A percentile compares a stretch with the other conserved stretches of the same genome.
These are phyloP conservation scores for Albatrellus ellisii DNA, from an alignment of 768 basidiomycete genomes.

Conservation along the genomic window DNA sequence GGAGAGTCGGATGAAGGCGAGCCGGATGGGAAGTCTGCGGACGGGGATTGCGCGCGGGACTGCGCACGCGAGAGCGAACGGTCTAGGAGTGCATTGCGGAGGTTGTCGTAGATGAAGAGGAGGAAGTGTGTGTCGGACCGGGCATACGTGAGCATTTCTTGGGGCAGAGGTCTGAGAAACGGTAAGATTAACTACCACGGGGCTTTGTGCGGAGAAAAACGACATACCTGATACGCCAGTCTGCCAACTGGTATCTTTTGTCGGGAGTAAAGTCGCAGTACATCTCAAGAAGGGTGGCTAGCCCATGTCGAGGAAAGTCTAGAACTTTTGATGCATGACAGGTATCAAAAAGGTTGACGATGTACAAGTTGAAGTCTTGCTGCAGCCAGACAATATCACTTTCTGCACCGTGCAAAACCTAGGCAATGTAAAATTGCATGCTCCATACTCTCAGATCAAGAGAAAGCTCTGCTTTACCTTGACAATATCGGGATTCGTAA, in stretches of 20 bases:
- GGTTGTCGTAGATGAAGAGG: conserved; percentile 81
- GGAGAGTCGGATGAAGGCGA: not conserved
- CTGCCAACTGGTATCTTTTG: conserved; percentile 93
- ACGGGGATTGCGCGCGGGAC: conserved; percentile 19
- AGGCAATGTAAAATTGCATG: not conserved
- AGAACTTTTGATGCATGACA: conserved; percentile 86
- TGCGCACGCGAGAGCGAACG: conserved; percentile 32
- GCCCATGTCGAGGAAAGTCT: conserved; percentile 73
- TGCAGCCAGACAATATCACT: conserved; percentile 95
- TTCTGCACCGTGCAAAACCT: conserved; percentile 94
- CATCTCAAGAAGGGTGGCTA: conserved; percentile 74
- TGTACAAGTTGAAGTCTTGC: conserved; percentile 85
- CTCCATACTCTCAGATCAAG: not conserved
- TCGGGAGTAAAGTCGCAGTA: conserved; percentile 87
- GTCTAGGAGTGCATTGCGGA: conserved; percentile 80
- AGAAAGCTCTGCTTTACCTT: conserved; percentile 41
- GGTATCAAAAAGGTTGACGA: conserved; percentile 96
- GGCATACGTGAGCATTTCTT: conserved; percentile 87
- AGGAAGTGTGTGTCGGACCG: conserved; percentile 96
- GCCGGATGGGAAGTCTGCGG: conserved; percentile 9
- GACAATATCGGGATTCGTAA: conserved; percentile 72
- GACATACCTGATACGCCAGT: conserved; percentile 84
- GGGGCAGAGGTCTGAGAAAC: conserved; percentile 50
- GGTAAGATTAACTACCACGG: not conserved
- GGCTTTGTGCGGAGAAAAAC: not conserved